A percentile compares a stretch with the other conserved stretches of the same genome.
Evolutionary conservation across 306 rosid species (phyloP).

Genomic region (Biancaea sappan): DNA sequence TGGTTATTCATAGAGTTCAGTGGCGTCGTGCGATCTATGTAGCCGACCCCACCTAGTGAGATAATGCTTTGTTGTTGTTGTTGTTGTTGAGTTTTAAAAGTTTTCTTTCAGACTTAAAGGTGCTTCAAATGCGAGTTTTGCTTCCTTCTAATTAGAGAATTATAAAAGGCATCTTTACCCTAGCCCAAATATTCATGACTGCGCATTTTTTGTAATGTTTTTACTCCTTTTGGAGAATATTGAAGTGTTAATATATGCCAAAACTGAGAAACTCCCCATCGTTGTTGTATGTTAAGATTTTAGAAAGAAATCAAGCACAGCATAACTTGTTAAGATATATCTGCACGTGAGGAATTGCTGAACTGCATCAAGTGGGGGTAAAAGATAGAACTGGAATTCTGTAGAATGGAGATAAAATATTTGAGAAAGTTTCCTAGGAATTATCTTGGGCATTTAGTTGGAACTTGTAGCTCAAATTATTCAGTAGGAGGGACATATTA

Average conservation of each 20-base stretch:
- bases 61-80: no score
- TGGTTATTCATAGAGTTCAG: no score
- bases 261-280: not conserved
- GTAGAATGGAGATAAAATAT: not conserved
- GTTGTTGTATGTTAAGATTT: not conserved
- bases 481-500: no score
- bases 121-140: constrained; percentile 8
- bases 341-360: not conserved
- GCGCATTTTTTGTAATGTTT: not conserved
- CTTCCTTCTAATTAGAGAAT: not conserved
- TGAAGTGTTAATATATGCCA: not conserved
- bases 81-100: not conserved
- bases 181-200: not conserved
- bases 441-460: not conserved
- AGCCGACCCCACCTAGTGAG: no score
- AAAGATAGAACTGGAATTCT: not conserved
- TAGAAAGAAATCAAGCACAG: not conserved
- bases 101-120: not conserved
- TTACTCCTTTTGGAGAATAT: not conserved
- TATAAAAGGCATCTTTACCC: not conserved
- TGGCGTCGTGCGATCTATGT: no score
- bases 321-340: not conserved
- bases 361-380: not conserved
- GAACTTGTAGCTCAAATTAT: not conserved
- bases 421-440: not conserved